Base-by-base conservation (phyloP, 257 asterid genomes). In the Avicennia marina region DNA sequence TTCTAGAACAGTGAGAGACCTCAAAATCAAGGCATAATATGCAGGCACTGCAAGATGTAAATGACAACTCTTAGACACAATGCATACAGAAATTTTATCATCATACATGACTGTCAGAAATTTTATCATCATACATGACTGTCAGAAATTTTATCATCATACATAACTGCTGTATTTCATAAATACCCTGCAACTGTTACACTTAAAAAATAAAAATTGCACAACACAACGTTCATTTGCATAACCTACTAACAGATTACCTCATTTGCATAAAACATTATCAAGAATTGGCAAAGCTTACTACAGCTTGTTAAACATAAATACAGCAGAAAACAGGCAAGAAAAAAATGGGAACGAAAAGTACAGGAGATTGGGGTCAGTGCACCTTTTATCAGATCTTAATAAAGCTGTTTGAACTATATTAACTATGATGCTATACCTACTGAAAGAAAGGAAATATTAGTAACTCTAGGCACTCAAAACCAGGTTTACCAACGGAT, bases 1-100 rank as follows among this genome's bases (percentile, higher is more conserved):
- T 93, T 93, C 98, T 72, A 93, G 81, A 53, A 93, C 97, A 34
- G 98, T 93, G 72, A 93, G 97, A 53, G 98, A 93, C 86, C 97
- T 82, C 70, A 93, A 84, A 72, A 93, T 93, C 87, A 93, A 77
- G 39, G 99, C 97, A 70, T 93, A 93, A 62, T 93, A 89, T 26
- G 99, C 88, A 60, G 99, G 99, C 72, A 89, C 99, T 93, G 96
- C 90, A 80, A 59, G 62, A 69, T 67, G 31, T 53, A 56, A 55
- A 66, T 32, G 74, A 53, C 40, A 53, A 51, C 17, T n/a, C 62
- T 68, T 42, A 73, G 78, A 44, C 45, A 63, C 13, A 50, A 32
- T 11, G 45, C 52, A 51, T 29, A 58, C 27, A 36, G 15, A 32
- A 41, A 18, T 16, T 12, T 29, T 11, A n/a, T 54, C 33, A 38